Base-by-base conservation (phyloP, 495 filamentous ascomycete genomes). In the Xylaria telfairii region DNA sequence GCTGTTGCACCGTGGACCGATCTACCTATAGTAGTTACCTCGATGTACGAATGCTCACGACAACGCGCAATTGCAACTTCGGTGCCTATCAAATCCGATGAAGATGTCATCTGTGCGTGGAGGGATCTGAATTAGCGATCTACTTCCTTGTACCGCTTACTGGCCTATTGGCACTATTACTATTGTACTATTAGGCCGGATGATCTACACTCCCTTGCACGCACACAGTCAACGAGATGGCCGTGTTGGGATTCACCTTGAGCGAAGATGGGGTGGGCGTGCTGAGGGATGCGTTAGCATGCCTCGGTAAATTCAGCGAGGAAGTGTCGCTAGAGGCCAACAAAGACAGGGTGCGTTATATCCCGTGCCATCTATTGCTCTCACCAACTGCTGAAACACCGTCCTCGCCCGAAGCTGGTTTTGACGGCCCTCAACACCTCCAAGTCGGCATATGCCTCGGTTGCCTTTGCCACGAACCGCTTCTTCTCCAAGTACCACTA, bases 241-340 rank as follows among this genome's bases (percentile, higher is more conserved):
- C 90, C 9, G 84, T 88, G n/a, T 80, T 97, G 26, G 89, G 88
- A 57, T 94, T 98, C 73, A 92, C 93, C 0, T 83, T 99, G 44
- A 88, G 84, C 56, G 93, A 94, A 41, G 87, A 91, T 63, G 92
- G 92, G 10, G 85, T 95, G 26, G 83, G 87, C 34, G 87, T 87
- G 66, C 80, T 99, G 21, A 93, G 98, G 75, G 93, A 98, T 79
- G 86, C 89, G 12, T 86, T 99, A n/a, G 81, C 88, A 62, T 98
- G 96, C 79, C 87, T 99, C 34, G 86, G 90, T 59, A 98, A 96
- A 82, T 98, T 98, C 85, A 93, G 92, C 77, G 96, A 99, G 71
- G 90, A 89, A 53, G 92, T 98, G 12, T 92, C 90, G 34, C 84
- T 99, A 47, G 96, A 98, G 81, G 94, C 94, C 9, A 88, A 89